Evolutionary conservation across 805 yeast genomes (phyloP), one percentile per base, ranked within the genome.

Genomic region (Citeromyces matritensis): DNA sequence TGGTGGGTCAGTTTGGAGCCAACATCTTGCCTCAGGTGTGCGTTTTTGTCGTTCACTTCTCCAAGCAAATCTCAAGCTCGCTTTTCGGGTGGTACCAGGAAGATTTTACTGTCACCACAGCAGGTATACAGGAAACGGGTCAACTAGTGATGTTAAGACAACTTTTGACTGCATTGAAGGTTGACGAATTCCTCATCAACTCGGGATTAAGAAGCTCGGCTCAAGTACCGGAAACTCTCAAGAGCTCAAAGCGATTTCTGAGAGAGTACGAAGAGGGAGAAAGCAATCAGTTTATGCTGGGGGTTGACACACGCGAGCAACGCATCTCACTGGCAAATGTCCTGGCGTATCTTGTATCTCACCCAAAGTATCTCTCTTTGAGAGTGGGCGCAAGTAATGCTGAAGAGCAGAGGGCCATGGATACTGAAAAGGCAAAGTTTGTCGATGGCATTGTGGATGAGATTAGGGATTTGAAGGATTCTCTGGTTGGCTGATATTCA

Each of bases 281-380:
- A 13, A 2, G 39, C 41, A 8, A 42, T 45, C 10, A 36, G 12
- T 36, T 55, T 23, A 35, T 71, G 47, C 76, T 78, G 2, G 86
- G 84, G 0, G 51, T 80, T 30, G 84, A 78, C 35, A 60, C 68
- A 1, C 61, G 57, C 24, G 59, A 65, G 19, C 78, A 74, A 36
- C 61, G 77, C 36, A 65, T 62, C n/a, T 70, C 65, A 15, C 64
- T 86, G 37, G 56, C 62, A 4, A 69, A 63, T 27, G 69, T 77
- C 8, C 54, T 85, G 35, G 77, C 69, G 34, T 81, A 83, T 40
- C 60, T 86, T 26, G 60, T 83, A 38, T 76, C 86, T 17, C 96
- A 86, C 52, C 95, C 94, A 9, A 84, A 83, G 49, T 85, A 74
- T 41, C 56, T 86, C 37, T 65, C 80, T 4, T 68, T 86, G 5